phyloP scores from a whole-genome alignment of 306 rosid species.

The Abrus pulchellus region DNA sequence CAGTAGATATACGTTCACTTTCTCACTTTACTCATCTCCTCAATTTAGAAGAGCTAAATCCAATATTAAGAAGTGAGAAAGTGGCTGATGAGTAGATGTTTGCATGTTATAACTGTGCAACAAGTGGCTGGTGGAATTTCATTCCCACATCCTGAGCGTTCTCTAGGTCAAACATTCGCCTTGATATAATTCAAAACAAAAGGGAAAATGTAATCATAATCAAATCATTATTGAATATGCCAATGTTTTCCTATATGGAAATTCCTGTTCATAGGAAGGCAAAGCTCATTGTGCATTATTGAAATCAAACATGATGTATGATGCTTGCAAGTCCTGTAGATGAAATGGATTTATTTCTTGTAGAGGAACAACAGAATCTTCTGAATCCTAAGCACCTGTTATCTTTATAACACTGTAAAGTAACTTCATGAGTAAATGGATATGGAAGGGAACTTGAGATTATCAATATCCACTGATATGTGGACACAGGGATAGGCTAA shows the following conservation, averaged over 20 bases:
- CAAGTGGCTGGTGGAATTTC: neutral
- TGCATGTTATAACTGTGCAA: neutral
- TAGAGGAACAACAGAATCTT: neutral
- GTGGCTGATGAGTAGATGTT: neutral
- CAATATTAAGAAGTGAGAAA: neutral
- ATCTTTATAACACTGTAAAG: neutral
- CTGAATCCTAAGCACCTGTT: neutral
- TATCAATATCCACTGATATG: neutral
- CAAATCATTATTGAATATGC: conserved; percentile 15
- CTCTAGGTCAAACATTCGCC: conserved; percentile 6
- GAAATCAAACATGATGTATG: neutral
- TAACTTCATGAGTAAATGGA: conserved; percentile 4
- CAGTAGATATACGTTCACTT: no score
- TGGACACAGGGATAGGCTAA: neutral
- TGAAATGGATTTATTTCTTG: neutral
- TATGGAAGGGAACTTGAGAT: neutral
- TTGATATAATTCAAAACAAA: conserved; percentile 13
- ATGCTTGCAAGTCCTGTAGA: neutral
- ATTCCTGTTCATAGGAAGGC: neutral
- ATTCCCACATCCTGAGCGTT: neutral
- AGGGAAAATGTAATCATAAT: conserved; percentile 19
- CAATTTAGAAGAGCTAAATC: no score
- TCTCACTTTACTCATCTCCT: no score
- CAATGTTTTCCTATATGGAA: neutral
- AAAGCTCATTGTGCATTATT: neutral